Evolutionary conservation across 1,139 yeast genomes (phyloP), one percentile per base, ranked within the genome.

Genomic region (Trichomonascaceae sp.): DNA sequence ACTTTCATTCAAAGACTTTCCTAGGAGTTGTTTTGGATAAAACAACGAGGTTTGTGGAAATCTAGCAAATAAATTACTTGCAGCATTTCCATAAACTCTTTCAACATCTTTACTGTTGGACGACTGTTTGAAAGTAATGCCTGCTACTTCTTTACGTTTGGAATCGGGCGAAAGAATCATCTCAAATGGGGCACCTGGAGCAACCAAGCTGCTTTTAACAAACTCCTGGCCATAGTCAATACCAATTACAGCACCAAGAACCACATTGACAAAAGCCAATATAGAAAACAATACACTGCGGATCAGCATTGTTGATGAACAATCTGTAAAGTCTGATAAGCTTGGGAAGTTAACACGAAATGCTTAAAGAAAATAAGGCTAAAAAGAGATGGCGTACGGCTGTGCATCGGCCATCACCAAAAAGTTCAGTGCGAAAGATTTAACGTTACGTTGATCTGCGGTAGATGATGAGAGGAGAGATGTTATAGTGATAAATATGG

Each of bases 121-220:
- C 3, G 24, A 58, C 54, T 5, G 70, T 60, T 86, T 80, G 58
- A 91, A 77, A 1, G 87, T 84, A 30, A 93, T 64, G 0, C 95
- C 96, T 1, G 91, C 79, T 12, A 83, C 75, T 64, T 93, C 98
- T 68, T 93, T 93, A 57, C 99, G 78, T 69, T 90, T 89, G 7
- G 96, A 87, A 65, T 93, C 98, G 45, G 88, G 85, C 3, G 97
- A 88, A 57, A 93, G 74, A 12, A 93, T 85, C 50, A 93, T 79
- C 65, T 93, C 99, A 67, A 90, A 84, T 18, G 91, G 86, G 32
- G 90, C 82, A 9, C 91, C 89, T 0, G 98, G 98, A 0, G 97
- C 96, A 49, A 95, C 85, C 53, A 93, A 75, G 51, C 86, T 88
- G 1, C 96, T 89, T 68, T 95, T 93, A 41, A 93, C 82, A 74